A percentile compares a stretch with the other conserved stretches of the same genome.
Conservation (phyloP, 306 rosid species). For the Quercus glauca region DNA sequence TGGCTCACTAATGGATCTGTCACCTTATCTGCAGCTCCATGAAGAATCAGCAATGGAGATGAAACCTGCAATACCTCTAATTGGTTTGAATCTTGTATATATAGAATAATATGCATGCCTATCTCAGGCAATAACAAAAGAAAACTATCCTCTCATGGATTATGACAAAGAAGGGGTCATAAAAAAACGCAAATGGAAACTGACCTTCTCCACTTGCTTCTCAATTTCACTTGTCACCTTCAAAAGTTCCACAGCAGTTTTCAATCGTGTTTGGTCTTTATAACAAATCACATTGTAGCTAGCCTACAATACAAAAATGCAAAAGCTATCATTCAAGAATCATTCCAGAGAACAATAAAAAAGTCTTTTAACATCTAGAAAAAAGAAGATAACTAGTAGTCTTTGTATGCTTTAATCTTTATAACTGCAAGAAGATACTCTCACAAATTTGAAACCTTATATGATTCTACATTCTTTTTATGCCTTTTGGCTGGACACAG, state of each 20-base stretch:
- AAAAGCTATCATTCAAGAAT: neutral
- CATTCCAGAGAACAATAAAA: neutral
- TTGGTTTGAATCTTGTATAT: neutral
- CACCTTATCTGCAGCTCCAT: slow-evolving; percentile 80
- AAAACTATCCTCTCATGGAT: neutral
- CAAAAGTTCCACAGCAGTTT: slow-evolving; percentile 74
- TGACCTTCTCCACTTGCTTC: slow-evolving; percentile 58
- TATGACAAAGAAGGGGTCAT: neutral
- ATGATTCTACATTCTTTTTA: too few species aligned
- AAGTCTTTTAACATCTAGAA: neutral
- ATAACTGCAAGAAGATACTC: too few species aligned
- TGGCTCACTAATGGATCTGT: slow-evolving; percentile 78
- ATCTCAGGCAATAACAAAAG: neutral
- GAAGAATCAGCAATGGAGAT: slow-evolving; percentile 76
- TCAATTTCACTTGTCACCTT: slow-evolving; percentile 62
- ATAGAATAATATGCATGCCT: neutral
- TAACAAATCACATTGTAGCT: slow-evolving; percentile 79
- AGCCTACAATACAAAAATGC: slow-evolving; percentile 40
- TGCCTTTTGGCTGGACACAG: too few species aligned
- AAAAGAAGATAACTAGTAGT: neutral
- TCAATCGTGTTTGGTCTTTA: slow-evolving; percentile 48
- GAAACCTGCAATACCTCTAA: slow-evolving; percentile 53
- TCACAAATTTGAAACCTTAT: too few species aligned
- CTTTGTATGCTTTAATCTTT: too few species aligned
- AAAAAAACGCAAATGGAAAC: slow-evolving; percentile 11